Conservation (phyloP, 73 alveolate genomes). For the Breviolum minutum region DNA sequence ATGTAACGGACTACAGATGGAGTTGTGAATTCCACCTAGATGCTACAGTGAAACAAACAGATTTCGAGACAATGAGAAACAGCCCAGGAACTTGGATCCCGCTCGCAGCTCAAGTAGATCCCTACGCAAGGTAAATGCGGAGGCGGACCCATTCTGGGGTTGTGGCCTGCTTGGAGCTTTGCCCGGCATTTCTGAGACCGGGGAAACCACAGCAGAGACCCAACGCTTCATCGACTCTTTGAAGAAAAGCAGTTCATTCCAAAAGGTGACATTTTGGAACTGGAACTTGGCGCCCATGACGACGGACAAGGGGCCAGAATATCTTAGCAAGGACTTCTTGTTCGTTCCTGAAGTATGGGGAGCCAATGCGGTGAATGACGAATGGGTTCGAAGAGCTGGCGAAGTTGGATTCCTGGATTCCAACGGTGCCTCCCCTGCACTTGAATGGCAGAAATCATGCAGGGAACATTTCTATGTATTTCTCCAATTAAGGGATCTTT, state of each 20-base stretch:
- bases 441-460: neutral
- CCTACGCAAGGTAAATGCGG: neutral
- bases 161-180: slow-evolving; percentile 74
- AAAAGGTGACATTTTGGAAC: slow-evolving; percentile 68
- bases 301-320: slow-evolving; percentile 1
- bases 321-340: slow-evolving; percentile 59
- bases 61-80: neutral
- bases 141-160: slow-evolving; percentile 78
- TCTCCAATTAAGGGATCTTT: too few species aligned
- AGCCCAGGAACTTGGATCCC: neutral
- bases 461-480: too few species aligned
- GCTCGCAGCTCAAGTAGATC: neutral
- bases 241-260: slow-evolving; percentile 78
- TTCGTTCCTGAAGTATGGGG: slow-evolving; percentile 88
- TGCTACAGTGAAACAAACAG: too few species aligned
- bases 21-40: too few species aligned
- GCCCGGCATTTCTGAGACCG: slow-evolving; percentile 75
- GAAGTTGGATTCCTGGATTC: slow-evolving; percentile 11
- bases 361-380: slow-evolving; percentile 5
- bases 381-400: slow-evolving; percentile 85
- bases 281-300: slow-evolving; percentile 85
- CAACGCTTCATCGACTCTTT: slow-evolving; percentile 66
- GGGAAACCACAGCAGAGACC: slow-evolving; percentile 60
- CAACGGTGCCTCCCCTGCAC: neutral
- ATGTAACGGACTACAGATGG: too few species aligned